Base-by-base conservation (phyloP, 202 grass and related monocot species). In the Zizania palustris region DNA sequence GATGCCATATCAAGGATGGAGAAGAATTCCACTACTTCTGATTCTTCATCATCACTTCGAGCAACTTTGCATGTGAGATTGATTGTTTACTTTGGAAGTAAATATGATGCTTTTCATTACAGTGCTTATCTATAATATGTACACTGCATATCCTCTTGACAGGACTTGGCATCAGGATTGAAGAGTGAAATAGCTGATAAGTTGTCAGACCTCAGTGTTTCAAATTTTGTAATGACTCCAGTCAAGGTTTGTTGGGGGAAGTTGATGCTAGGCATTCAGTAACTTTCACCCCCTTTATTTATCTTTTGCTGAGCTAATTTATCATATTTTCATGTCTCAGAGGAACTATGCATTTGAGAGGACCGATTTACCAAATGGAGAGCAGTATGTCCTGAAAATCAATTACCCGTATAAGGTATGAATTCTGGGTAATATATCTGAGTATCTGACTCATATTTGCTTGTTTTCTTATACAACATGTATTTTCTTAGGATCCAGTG, bases 301-400 rank as follows among this genome's bases (percentile, higher is more conserved):
- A 81, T 62, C 40, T 74, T 20, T 46, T 28, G n/a, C 37, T 80
- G 20, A 42, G 75, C 72, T 85, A 57, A 72, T 54, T n/a, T 28
- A 65, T 79, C 44, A 80, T 85, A 84, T n/a, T n/a, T n/a, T n/a
- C n/a, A n/a, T 83, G 51, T 65, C 73, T 67, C 81, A 99, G 96
- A 88, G 96, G 59, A 99, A 89, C 76, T 99, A 99, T 89, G 96
- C 96, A 42, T 99, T 99, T 85, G 96, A 99, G 68, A 86, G 92
- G 64, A 85, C 82, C 33, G 89, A 99, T 87, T 59, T 99, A 77
- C 87, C 85, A 67, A 88, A 33, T 61, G 92, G 89, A 62, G 92
- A 99, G 72, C 96, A 93, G 48, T 96, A 99, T 85, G 96, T 96
- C 85, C 75, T 99, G 76, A 99, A 99, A 89, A 89, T 99, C 57